These are phyloP conservation scores for Petunia axillaris DNA, from an alignment of 257 asterid genomes.

Conservation along the genomic window DNA sequence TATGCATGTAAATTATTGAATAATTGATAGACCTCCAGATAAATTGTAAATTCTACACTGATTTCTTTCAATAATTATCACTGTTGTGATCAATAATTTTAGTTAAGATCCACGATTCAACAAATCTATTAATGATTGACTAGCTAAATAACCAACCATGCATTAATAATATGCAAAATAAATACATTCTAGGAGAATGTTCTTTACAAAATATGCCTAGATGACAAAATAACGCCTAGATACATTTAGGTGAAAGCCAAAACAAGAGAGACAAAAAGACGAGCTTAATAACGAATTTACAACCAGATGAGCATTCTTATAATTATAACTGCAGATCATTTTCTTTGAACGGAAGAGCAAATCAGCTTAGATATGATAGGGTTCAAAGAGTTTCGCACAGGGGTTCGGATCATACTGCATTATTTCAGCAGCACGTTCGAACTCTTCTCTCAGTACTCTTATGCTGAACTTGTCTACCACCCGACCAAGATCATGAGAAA, in stretches of 20 bases:
- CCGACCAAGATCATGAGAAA: constrained; percentile 90
- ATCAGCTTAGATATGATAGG: constrained; percentile 62
- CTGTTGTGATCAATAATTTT: background rate
- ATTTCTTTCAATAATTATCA: background rate
- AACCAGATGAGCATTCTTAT: constrained; percentile 19
- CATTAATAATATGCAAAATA: constrained; percentile 1
- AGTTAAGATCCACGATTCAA: background rate
- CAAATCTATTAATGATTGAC: background rate
- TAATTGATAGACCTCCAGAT: background rate
- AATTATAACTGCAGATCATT: background rate
- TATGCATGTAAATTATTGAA: background rate
- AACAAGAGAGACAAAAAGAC: background rate
- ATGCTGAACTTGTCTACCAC: constrained; percentile 89
- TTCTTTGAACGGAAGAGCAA: background rate
- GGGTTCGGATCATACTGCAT: constrained; percentile 76
- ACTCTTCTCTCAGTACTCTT: constrained; percentile 88
- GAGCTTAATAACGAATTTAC: constrained; percentile 35
- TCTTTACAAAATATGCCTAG: constrained; percentile 10
- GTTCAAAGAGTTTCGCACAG: constrained; percentile 64
- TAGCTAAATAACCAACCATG: background rate
- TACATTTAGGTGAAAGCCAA: constrained; percentile 21
- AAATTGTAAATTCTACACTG: background rate
- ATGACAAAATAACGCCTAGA: constrained; percentile 21
- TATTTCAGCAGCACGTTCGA: constrained; percentile 92
- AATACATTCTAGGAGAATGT: constrained; percentile 3